These are phyloP conservation scores for Pneumocystis wakefieldiae DNA, from an alignment of 1,139 yeast species.

Conservation along the genomic window DNA sequence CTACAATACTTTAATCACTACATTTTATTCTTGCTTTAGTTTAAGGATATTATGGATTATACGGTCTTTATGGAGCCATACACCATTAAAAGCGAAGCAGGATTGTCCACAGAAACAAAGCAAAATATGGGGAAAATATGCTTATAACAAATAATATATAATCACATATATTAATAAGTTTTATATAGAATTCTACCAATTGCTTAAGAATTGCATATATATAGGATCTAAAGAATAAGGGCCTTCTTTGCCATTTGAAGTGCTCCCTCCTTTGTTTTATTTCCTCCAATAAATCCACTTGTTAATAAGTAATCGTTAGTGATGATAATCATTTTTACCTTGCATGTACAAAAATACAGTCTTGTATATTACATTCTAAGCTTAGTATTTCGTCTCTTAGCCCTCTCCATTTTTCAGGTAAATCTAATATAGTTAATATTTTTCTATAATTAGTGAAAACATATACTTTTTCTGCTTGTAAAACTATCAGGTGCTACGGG, in stretches of 20 bases:
- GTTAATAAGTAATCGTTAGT: not conserved
- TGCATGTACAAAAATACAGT: constrained; percentile 85
- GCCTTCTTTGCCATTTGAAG: constrained; percentile 56
- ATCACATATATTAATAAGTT: not conserved
- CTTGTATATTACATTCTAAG: constrained; percentile 58
- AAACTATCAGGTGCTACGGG: constrained; percentile 49
- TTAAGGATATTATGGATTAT: not conserved
- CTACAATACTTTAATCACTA: not conserved
- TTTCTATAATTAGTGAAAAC: not conserved
- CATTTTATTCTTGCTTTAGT: not conserved
- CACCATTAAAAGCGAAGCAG: not conserved
- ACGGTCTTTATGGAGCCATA: not conserved
- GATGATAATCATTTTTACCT: not conserved
- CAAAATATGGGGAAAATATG: not conserved
- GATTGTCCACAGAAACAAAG: not conserved
- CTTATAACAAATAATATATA: not conserved
- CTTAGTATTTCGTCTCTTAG: constrained; percentile 72
- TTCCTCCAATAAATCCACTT: constrained; percentile 95
- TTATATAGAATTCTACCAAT: not conserved
- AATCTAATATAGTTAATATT: constrained; percentile 12
- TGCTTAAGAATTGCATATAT: not conserved
- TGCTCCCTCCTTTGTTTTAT: constrained; percentile 64
- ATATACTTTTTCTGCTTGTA: constrained; percentile 52
- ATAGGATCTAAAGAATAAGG: constrained; percentile 18
- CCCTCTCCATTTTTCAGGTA: constrained; percentile 90